A percentile compares a stretch with the other conserved stretches of the same genome.
Conservation (phyloP, 192 early-diverging fungal species). For the Coemansia interrupta region DNA sequence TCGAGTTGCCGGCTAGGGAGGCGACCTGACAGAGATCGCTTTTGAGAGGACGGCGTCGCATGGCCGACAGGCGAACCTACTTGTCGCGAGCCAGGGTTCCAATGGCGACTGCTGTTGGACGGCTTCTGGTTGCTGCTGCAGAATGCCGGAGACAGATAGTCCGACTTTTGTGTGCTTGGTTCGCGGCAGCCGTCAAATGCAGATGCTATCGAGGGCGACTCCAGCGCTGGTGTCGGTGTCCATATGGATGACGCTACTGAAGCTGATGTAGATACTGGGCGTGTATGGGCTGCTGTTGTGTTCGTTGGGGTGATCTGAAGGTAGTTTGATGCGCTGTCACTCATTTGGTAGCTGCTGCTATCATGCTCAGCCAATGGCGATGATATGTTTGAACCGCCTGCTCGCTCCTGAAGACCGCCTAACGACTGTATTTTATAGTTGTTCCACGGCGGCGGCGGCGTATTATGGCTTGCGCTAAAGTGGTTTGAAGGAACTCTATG, state of each 20-base stretch:
- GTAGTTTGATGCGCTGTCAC: not conserved
- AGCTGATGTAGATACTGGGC: not conserved
- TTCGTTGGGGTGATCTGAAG: constrained; percentile 7
- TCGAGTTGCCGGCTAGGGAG: not conserved
- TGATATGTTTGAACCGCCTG: not conserved
- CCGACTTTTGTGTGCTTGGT: not conserved
- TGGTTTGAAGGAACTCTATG: too few species aligned
- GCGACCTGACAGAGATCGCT: not conserved
- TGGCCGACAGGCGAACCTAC: too few species aligned
- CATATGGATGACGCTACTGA: too few species aligned
- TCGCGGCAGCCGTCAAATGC: too few species aligned
- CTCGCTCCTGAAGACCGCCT: not conserved
- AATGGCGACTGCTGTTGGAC: not conserved
- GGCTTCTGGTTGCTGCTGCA: not conserved
- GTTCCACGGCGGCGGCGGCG: not conserved
- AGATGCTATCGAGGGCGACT: too few species aligned
- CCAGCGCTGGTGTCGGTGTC: too few species aligned
- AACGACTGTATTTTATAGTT: not conserved
- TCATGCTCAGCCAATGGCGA: not conserved
- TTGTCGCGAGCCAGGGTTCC: not conserved
- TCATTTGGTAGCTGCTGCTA: not conserved
- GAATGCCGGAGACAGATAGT: constrained; percentile 1
- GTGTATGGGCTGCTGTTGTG: not conserved
- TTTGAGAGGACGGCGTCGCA: not conserved
- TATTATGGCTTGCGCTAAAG: too few species aligned